phyloP scores from a whole-genome alignment of 352 stramenopile genomes.

The Globisporangium splendens region DNA sequence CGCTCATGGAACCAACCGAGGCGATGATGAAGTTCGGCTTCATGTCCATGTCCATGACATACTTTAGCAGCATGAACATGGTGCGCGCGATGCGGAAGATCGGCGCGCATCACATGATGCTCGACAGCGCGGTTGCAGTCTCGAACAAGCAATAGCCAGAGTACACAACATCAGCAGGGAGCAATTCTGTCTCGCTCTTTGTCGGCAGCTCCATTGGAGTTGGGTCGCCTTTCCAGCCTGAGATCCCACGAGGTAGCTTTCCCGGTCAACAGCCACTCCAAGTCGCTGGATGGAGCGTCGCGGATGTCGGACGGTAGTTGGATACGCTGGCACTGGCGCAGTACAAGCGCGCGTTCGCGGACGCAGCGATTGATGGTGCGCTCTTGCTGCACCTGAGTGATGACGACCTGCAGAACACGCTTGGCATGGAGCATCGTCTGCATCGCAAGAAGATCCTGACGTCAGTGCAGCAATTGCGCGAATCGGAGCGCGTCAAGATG shows the following conservation, averaged over 20 bases:
- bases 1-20: conserved; percentile 95
- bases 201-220: background rate
- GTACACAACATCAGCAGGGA: conserved; percentile 19
- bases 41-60: conserved; percentile 97
- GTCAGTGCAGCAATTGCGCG: conserved; percentile 67
- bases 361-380: conserved; percentile 87
- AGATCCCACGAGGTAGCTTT: conserved; percentile 47
- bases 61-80: conserved; percentile 97
- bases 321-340: conserved; percentile 86
- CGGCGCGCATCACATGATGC: conserved; percentile 87
- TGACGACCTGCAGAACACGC: conserved; percentile 92
- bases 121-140: conserved; percentile 70
- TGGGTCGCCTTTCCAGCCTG: conserved; percentile 36
- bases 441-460: conserved; percentile 97
- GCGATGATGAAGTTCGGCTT: conserved; percentile 99
- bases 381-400: conserved; percentile 88
- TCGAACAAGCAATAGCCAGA: conserved; percentile 64
- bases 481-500: conserved; percentile 46
- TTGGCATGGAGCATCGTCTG: conserved; percentile 93
- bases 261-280: conserved; percentile 63
- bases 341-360: conserved; percentile 88
- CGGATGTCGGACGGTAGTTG: conserved; percentile 88
- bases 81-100: conserved; percentile 95
- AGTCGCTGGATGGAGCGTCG: conserved; percentile 80
- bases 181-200: background rate